phyloP scores from a whole-genome alignment of 2,329 filamentous ascomycete species.

The Arthrinium puccinioides region DNA sequence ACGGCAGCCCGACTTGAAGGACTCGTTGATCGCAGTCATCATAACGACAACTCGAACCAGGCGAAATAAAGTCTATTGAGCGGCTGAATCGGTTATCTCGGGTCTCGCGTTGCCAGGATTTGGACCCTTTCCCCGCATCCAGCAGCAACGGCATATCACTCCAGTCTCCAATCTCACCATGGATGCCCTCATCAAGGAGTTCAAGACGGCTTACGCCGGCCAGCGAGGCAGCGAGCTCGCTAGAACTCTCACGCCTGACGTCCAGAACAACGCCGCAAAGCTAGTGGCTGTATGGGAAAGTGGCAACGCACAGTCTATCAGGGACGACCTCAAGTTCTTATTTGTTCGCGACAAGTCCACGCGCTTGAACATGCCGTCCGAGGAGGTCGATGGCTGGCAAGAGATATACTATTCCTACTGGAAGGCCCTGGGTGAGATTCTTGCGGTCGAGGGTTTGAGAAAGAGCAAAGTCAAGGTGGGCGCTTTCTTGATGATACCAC shows the following conservation, averaged over 20 bases:
- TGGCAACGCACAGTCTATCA: slow-evolving; percentile 58
- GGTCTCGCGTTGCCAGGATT: too few relatives aligned
- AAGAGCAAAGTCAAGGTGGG: slow-evolving; percentile 22
- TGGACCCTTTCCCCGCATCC: too few relatives aligned
- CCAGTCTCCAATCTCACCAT: too few relatives aligned
- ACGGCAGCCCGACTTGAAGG: too few relatives aligned
- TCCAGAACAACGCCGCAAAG: slow-evolving; percentile 56
- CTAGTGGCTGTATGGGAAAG: slow-evolving; percentile 65
- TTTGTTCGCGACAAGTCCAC: slow-evolving; percentile 53
- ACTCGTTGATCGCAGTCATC: too few relatives aligned
- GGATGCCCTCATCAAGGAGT: slow-evolving; percentile 68
- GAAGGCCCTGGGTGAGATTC: slow-evolving; percentile 69
- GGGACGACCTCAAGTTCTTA: slow-evolving; percentile 66
- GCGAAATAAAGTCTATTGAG: too few relatives aligned
- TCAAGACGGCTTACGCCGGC: slow-evolving; percentile 58
- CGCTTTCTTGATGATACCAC: too few relatives aligned
- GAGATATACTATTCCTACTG: slow-evolving; percentile 81
- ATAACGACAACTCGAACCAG: too few relatives aligned
- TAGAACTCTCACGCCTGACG: slow-evolving; percentile 64
- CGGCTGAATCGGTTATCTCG: too few relatives aligned
- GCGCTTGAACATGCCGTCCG: slow-evolving; percentile 47
- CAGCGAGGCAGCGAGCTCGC: slow-evolving; percentile 68
- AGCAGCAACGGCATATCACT: too few relatives aligned
- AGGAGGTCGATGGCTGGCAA: slow-evolving; percentile 74
- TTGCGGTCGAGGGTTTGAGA: slow-evolving; percentile 53